These are phyloP conservation scores for Suhomyces xylopsoci DNA, from an alignment of 805 yeast species.

Conservation along the genomic window DNA sequence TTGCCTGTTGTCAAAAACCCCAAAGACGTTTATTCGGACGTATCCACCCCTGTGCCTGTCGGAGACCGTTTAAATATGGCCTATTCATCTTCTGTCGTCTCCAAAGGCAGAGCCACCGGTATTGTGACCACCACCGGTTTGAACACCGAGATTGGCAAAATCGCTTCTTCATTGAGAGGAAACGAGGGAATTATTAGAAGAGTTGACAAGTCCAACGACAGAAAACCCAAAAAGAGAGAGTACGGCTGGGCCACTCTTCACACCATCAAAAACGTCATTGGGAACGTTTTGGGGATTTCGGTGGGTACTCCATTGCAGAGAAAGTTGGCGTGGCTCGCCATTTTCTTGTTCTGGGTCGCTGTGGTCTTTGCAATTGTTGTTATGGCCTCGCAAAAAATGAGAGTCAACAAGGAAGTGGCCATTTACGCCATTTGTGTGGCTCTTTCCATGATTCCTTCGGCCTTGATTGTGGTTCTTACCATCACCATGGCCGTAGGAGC, in stretches of 20 bases:
- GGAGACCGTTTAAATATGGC: conserved; percentile 77
- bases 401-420: conserved; percentile 77
- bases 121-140: conserved; percentile 68
- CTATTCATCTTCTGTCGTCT: conserved; percentile 62
- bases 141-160: conserved; percentile 69
- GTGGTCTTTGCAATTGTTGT: conserved; percentile 84
- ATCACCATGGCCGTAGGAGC: conserved; percentile 85
- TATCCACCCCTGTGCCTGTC: conserved; percentile 45
- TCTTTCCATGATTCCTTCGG: conserved; percentile 78
- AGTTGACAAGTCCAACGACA: conserved; percentile 40
- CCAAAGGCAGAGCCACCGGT: conserved; percentile 75
- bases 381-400: conserved; percentile 77
- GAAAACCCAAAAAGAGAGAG: conserved; percentile 41
- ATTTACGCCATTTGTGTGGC: conserved; percentile 87
- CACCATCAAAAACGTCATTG: conserved; percentile 53
- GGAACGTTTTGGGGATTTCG: conserved; percentile 69
- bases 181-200: conserved; percentile 36
- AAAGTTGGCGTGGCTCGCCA: conserved; percentile 72
- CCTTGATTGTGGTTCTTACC: conserved; percentile 76
- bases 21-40: conserved; percentile 34
- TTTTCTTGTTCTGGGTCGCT: conserved; percentile 67
- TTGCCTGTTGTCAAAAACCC: conserved; percentile 59
- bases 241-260: conserved; percentile 45
- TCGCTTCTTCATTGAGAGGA: conserved; percentile 57
- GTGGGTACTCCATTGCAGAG: conserved; percentile 83